These are phyloP conservation scores for Coleophoma cylindrospora DNA, from an alignment of 2,329 filamentous ascomycete genomes.

Conservation along the genomic window DNA sequence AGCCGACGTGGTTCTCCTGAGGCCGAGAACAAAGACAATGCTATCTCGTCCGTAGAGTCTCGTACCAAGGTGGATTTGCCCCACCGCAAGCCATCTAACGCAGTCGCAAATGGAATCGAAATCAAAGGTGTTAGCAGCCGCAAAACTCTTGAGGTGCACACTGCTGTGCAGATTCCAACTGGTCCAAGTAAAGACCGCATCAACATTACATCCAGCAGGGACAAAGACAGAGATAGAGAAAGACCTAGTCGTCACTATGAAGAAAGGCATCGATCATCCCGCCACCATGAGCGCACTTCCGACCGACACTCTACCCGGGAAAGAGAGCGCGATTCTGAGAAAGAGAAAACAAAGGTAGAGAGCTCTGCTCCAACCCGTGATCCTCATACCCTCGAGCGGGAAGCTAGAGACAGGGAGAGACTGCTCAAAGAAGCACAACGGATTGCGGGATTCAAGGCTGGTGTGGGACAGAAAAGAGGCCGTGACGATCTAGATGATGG, in stretches of 20 bases:
- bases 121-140: conserved; percentile 25
- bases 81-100: conserved; percentile 12
- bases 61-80: conserved; percentile 10
- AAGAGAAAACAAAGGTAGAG: conserved; percentile 9
- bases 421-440: conserved; percentile 65
- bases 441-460: conserved; percentile 47
- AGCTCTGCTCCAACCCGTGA: conserved; percentile 12
- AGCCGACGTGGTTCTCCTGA: conserved; percentile 15
- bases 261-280: not conserved
- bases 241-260: conserved; percentile 19
- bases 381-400: conserved; percentile 61
- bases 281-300: conserved; percentile 16
- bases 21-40: conserved; percentile 8
- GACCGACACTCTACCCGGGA: conserved; percentile 26
- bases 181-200: conserved; percentile 21
- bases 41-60: conserved; percentile 3
- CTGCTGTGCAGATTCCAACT: conserved; percentile 18
- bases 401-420: conserved; percentile 60
- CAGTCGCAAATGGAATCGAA: conserved; percentile 21
- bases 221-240: conserved; percentile 28
- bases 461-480: conserved; percentile 38
- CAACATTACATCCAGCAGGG: conserved; percentile 15
- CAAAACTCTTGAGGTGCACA: conserved; percentile 13
- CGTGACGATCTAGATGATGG: conserved; percentile 43
- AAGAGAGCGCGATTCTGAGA: conserved; percentile 39